Base-by-base conservation (phyloP, 805 yeast species). In the Kazachstania psychrophila region DNA sequence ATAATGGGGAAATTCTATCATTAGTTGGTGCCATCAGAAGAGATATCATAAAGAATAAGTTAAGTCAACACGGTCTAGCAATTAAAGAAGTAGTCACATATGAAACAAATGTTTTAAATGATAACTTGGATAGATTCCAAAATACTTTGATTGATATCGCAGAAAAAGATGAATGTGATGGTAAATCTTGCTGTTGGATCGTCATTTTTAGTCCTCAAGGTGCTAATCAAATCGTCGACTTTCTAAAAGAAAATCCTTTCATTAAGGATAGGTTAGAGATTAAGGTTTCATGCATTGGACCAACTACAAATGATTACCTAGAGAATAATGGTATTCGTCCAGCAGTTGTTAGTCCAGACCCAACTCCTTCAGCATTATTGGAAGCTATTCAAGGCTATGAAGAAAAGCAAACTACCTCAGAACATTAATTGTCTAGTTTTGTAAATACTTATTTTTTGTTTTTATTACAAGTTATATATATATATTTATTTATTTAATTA, bases 171-270 rank as follows among this genome's bases (percentile, higher is more conserved):
- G 28, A 20, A 14, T 17, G 18, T 23, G 22, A 30, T 7, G 18
- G 23, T 7, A 23, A 11, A 33, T 26, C 23, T 6, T 17, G 29
- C 15, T 28, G 64, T 37, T 86, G 96, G 95, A 62, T 87, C 5
- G 80, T 88, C 0, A 80, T 89, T 42, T 89, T 88, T 59, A 84
- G 96, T 44, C 94, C 96, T 0, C 94, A 92, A 48, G 95, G 95
- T 0, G 79, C 94, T 0, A 72, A 70, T 20, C 65, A 58, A 1
- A 77, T 87, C 10, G 72, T 83, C 4, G 58, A 69, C 8, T 66
- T 68, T 42, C 38, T 74, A n/a, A 54, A 52, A 33, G 8, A 24
- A 3, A 29, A 27, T 9, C 10, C 34, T 0, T 31, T 39, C 3
- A 39, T 46, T 1, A 56, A 65, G 30, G 69, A 66, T 33, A 33